These are phyloP conservation scores for Cordyceps pruinosa DNA, from an alignment of 2,329 filamentous ascomycete genomes.

Conservation along the genomic window DNA sequence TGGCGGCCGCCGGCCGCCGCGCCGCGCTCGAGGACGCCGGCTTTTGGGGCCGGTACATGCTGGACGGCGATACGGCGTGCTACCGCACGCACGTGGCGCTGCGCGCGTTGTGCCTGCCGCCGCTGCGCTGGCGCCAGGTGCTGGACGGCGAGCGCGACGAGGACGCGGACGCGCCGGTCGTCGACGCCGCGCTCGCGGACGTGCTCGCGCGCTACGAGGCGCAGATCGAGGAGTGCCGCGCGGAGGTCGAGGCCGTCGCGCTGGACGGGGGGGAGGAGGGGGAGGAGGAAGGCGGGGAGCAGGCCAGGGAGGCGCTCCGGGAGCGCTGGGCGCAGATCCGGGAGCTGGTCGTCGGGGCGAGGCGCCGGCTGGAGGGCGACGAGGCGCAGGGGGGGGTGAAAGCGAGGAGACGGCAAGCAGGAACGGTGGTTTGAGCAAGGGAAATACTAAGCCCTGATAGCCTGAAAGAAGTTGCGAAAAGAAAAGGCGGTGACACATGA, in stretches of 20 bases:
- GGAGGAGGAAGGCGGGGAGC: conserved; percentile 22
- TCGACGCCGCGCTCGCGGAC: conserved; percentile 29
- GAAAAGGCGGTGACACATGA: neutral
- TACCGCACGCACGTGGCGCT: conserved; percentile 50
- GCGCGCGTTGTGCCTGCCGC: conserved; percentile 29
- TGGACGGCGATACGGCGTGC: conserved; percentile 45
- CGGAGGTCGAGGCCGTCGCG: conserved; percentile 24
- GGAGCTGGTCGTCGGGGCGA: conserved; percentile 28
- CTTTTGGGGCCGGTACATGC: conserved; percentile 45
- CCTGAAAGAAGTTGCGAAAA: too few species aligned
- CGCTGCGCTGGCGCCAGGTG: conserved; percentile 34
- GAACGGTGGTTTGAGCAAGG: neutral
- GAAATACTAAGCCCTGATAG: neutral
- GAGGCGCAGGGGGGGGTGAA: too few species aligned
- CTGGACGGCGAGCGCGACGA: conserved; percentile 42
- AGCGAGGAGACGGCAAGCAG: too few species aligned
- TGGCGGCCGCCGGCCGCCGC: conserved; percentile 28
- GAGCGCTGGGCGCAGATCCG: conserved; percentile 33
- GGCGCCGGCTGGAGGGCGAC: conserved; percentile 14
- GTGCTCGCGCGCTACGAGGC: conserved; percentile 32
- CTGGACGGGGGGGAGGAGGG: too few species aligned
- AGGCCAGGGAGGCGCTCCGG: neutral
- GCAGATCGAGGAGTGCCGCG: conserved; percentile 25
- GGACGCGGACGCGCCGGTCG: conserved; percentile 35
- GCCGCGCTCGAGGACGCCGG: conserved; percentile 35